These are phyloP conservation scores for Epithemia pelagica DNA, from an alignment of 108 stramenopile species.

Conservation along the genomic window DNA sequence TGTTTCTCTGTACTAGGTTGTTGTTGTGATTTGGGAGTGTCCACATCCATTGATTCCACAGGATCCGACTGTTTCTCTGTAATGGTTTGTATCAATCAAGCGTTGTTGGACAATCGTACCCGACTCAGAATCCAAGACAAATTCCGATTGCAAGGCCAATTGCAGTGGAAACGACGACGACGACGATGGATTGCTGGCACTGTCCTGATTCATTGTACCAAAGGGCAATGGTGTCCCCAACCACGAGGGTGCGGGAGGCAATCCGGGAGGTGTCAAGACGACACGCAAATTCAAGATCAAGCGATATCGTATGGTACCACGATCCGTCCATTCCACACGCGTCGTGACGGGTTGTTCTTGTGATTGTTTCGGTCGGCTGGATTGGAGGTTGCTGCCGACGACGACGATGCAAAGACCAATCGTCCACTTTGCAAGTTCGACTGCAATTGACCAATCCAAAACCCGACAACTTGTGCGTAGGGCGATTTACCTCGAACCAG, in stretches of 20 bases:
- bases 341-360: constrained; percentile 13
- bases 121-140: constrained; percentile 32
- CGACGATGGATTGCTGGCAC: background rate
- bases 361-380: too few species aligned
- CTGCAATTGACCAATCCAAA: constrained; percentile 33
- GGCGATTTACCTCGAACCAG: constrained; percentile 35
- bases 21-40: too few species aligned
- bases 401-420: constrained; percentile 33
- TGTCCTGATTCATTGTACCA: too few species aligned
- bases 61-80: too few species aligned
- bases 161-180: constrained; percentile 38
- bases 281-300: constrained; percentile 36
- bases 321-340: constrained; percentile 32
- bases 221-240: background rate
- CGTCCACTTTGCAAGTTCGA: constrained; percentile 30
- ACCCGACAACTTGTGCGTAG: constrained; percentile 39
- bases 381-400: too few species aligned
- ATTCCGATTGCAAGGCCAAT: constrained; percentile 58
- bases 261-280: background rate
- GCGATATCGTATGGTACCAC: constrained; percentile 32
- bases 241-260: too few species aligned
- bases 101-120: constrained; percentile 53
- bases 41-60: too few species aligned
- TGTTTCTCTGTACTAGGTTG: too few species aligned
- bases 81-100: too few species aligned